Evolutionary conservation across 768 basidiomycete species (phyloP), one percentile per base, ranked within the genome.

Genomic region (Xanthoconium purpureum): DNA sequence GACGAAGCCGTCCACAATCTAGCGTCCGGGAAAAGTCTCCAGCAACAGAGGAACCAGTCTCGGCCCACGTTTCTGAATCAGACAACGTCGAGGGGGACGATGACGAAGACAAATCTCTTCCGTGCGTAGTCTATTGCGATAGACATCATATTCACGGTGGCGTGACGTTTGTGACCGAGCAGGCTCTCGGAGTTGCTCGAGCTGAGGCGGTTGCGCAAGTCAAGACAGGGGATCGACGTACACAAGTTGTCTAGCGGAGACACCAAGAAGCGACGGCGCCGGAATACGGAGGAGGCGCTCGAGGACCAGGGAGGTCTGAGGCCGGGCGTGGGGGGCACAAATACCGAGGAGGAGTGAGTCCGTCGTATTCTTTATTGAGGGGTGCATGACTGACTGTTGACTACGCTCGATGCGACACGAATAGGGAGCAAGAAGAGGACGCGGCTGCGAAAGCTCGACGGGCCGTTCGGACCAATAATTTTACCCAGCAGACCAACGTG

Each of bases 401-500:
- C 24, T 24, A 24, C 24, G 24, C 24, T 24, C 24, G 5, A n/a
- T 9, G 12, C 11, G 40, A 20, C 17, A 6, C 33, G 30, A 6
- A 6, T 11, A 87, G 84, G 1, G 85, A 88, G 38, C 78, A 81
- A 57, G 82, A 82, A 40, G 85, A 82, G 42, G 85, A 86, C 44
- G 81, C 84, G 32, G 84, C 85, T 51, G 83, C 87, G 3, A 87
- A 83, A 55, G 85, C 89, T 11, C 78, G 91, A 56, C 78, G 85
- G 49, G 82, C 87, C 6, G 87, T 95, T 3, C 78, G 93, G 39
- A 77, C 84, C 20, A 96, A 91, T 73, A 97, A 97, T 74, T 98
- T 99, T 68, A 99, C 97, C 0, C 92, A 95, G 60, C 96, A 98
- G 74, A 99, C 96, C 5, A 96, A 97, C 69, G 84, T 86, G 1